Percentiles rank a stretch among this genome's conserved stretches.
Evolutionary conservation across 768 basidiomycete species (phyloP).

Genomic region (Candolleomyces efflorescens): DNA sequence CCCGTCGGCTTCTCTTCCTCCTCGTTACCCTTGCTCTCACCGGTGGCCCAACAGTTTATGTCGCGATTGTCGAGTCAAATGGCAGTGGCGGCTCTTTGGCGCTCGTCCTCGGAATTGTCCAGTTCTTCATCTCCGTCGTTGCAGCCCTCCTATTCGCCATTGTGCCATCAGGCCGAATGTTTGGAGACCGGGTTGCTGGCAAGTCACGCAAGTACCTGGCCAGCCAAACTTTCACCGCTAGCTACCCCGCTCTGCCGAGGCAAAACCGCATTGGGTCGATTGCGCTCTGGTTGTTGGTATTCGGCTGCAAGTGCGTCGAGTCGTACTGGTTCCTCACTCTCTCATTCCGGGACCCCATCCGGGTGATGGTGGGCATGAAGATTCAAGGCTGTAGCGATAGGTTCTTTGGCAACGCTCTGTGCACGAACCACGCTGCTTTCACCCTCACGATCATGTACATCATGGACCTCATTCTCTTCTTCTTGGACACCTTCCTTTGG

Average conservation of each 20-base stretch:
- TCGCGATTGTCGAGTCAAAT: conserved; percentile 77
- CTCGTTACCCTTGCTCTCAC: conserved; percentile 88
- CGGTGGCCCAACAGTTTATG: conserved; percentile 90
- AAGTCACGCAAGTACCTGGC: conserved; percentile 97
- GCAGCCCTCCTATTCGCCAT: conserved; percentile 85
- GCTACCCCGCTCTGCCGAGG: conserved; percentile 70
- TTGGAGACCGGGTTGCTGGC: conserved; percentile 94
- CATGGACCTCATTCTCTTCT: conserved; percentile 97
- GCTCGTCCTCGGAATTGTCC: conserved; percentile 91
- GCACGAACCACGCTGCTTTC: conserved; percentile 91
- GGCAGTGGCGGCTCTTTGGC: conserved; percentile 66
- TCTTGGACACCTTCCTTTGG: conserved; percentile 99
- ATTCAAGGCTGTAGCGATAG: conserved; percentile 87
- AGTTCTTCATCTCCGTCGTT: conserved; percentile 89
- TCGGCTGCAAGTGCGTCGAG: conserved; percentile 94
- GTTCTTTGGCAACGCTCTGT: conserved; percentile 79
- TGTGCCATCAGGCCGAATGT: conserved; percentile 97
- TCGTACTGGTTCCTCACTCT: conserved; percentile 98
- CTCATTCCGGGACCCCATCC: conserved; percentile 90
- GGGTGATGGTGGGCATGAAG: conserved; percentile 96
- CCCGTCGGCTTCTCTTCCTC: conserved; percentile 86
- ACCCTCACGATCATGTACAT: conserved; percentile 97
- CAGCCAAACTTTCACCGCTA: conserved; percentile 96
- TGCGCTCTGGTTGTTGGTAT: conserved; percentile 86
- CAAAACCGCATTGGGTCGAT: conserved; percentile 75